Percentiles rank a stretch among this genome's conserved stretches.
Conservation (phyloP, 495 filamentous ascomycete genomes). For the Penicillium soppii region DNA sequence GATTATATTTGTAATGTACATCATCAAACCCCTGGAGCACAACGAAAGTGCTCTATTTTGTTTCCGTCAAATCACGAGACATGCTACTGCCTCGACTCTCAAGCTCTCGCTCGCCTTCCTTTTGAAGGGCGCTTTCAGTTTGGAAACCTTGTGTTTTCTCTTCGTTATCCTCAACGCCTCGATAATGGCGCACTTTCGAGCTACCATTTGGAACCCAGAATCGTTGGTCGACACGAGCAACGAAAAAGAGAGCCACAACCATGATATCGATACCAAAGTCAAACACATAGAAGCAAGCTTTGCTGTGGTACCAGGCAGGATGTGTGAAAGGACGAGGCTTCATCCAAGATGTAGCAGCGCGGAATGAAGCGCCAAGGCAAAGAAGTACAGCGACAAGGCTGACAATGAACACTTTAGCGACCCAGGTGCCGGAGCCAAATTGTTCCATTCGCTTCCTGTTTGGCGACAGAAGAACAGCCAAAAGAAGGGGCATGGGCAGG, state of each 20-base stretch:
- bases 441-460: slow-evolving; percentile 52
- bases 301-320: slow-evolving; percentile 67
- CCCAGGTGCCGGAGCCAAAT: slow-evolving; percentile 69
- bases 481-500: slow-evolving; percentile 66
- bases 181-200: slow-evolving; percentile 20
- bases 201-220: slow-evolving; percentile 59
- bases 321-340: slow-evolving; percentile 47
- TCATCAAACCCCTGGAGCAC: no score
- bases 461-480: slow-evolving; percentile 53
- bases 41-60: background rate
- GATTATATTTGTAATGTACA: no score
- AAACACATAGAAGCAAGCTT: slow-evolving; percentile 77
- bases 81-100: background rate
- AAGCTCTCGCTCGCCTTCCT: background rate
- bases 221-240: slow-evolving; percentile 66
- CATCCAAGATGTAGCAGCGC: slow-evolving; percentile 58
- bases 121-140: background rate
- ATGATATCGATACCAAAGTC: slow-evolving; percentile 71
- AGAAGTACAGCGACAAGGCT: slow-evolving; percentile 53
- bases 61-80: background rate
- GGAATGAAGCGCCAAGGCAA: slow-evolving; percentile 68
- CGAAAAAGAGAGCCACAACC: slow-evolving; percentile 62
- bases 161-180: slow-evolving; percentile 10
- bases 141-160: background rate
- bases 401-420: slow-evolving; percentile 65